phyloP scores from a whole-genome alignment of 2,329 filamentous ascomycete species.

The Endoconidiophora polonica region DNA sequence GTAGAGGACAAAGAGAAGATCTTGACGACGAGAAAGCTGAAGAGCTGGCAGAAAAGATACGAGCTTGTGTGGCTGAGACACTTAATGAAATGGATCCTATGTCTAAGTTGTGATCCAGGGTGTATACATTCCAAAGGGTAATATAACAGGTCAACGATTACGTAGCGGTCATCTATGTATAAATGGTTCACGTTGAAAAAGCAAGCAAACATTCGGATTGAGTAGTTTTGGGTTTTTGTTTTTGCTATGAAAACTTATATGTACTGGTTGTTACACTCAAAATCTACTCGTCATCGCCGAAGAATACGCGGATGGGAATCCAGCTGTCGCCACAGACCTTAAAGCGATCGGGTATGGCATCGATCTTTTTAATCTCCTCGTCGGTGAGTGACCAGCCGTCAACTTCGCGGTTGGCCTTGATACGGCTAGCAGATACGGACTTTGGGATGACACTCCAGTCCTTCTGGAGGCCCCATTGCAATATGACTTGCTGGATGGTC shows the following conservation, averaged over 20 bases:
- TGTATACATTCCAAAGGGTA: background rate
- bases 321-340: constrained; percentile 66
- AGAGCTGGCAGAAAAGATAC: constrained; percentile 38
- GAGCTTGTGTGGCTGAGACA: constrained; percentile 32
- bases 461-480: constrained; percentile 67
- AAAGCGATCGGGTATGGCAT: constrained; percentile 55
- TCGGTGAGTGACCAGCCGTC: constrained; percentile 57
- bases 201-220: background rate
- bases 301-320: constrained; percentile 66
- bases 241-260: constrained; percentile 4
- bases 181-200: background rate
- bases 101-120: background rate
- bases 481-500: constrained; percentile 57
- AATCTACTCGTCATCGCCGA: constrained; percentile 59
- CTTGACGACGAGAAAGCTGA: constrained; percentile 59
- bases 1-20: constrained; percentile 53
- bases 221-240: constrained; percentile 7
- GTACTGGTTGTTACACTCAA: background rate
- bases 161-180: background rate
- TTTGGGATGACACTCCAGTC: constrained; percentile 78
- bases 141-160: background rate
- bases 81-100: constrained; percentile 25
- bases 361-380: constrained; percentile 55
- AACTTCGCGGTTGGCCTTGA: constrained; percentile 59
- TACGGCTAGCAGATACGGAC: constrained; percentile 55